These are phyloP conservation scores for Neurospora sp. DNA, from an alignment of 2,329 filamentous ascomycete species.

Conservation along the genomic window DNA sequence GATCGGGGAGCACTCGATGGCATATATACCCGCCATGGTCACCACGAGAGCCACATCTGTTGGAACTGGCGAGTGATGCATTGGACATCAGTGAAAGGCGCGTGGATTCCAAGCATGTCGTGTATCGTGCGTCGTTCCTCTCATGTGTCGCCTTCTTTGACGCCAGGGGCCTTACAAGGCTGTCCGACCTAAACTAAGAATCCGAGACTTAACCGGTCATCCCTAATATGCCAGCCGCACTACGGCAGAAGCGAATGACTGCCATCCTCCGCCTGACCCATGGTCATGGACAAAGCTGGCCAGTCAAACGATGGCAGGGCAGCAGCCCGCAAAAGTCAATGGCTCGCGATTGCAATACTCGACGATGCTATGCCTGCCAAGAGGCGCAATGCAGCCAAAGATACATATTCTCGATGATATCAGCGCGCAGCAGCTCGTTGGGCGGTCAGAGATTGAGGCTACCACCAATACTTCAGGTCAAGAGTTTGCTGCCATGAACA, in stretches of 20 bases:
- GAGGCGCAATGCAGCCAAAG: background rate
- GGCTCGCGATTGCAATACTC: background rate
- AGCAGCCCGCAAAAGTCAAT: background rate
- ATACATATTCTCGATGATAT: background rate
- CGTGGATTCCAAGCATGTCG: background rate
- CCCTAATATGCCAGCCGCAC: background rate
- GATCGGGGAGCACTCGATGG: background rate
- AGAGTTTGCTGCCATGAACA: background rate
- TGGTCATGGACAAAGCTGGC: background rate
- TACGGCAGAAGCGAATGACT: background rate
- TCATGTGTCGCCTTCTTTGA: background rate
- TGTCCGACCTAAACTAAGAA: slow-evolving; percentile 5
- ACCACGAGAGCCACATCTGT: background rate
- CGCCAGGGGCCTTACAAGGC: slow-evolving; percentile 1
- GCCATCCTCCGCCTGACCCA: background rate
- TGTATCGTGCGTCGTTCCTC: background rate
- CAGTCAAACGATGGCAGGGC: background rate
- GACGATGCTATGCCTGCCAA: background rate
- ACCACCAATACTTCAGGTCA: background rate
- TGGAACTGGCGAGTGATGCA: background rate
- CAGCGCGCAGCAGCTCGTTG: background rate
- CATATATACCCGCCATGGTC: slow-evolving; percentile 2
- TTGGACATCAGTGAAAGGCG: slow-evolving; percentile 1
- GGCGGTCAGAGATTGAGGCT: background rate
- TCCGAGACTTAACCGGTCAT: background rate